phyloP scores from a whole-genome alignment of 352 stramenopile genomes.

The Phytophthora citricola region DNA sequence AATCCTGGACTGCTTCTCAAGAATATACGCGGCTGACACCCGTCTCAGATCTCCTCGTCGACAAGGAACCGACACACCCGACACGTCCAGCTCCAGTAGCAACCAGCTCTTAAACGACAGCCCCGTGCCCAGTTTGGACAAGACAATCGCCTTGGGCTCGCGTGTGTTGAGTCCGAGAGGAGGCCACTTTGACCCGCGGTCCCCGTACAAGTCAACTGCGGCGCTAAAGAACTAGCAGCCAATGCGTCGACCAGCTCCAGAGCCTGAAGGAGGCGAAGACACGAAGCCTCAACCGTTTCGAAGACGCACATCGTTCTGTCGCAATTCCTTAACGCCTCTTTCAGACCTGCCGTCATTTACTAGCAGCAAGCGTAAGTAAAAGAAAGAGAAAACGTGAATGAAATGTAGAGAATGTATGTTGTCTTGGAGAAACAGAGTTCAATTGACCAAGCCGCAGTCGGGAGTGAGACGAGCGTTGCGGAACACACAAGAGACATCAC shows the following conservation, averaged over 20 bases:
- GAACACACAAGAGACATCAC: background rate
- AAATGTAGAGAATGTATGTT: background rate
- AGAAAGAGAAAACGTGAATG: background rate
- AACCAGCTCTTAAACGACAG: slow-evolving; percentile 26
- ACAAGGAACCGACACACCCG: slow-evolving; percentile 9
- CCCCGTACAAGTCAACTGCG: slow-evolving; percentile 35
- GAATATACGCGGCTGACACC: slow-evolving; percentile 13
- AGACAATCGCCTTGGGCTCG: slow-evolving; percentile 1
- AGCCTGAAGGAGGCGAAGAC: slow-evolving; percentile 18
- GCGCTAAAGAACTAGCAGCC: slow-evolving; percentile 22
- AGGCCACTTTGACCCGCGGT: slow-evolving; percentile 32
- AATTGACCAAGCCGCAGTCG: background rate
- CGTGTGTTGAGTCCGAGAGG: slow-evolving; percentile 25
- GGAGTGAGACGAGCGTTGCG: background rate
- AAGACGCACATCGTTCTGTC: slow-evolving; percentile 27
- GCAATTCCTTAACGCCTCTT: slow-evolving; percentile 18
- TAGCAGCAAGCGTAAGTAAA: slow-evolving; percentile 5
- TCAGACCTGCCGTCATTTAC: slow-evolving; percentile 10
- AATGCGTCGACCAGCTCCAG: slow-evolving; percentile 19
- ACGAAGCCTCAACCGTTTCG: slow-evolving; percentile 23
- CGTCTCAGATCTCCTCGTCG: slow-evolving; percentile 24
- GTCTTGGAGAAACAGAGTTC: too few relatives aligned
- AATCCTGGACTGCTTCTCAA: too few relatives aligned
- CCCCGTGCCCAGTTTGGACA: slow-evolving; percentile 8
- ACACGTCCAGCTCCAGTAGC: slow-evolving; percentile 23